These are phyloP conservation scores for Colletotrichum orbiculare DNA, from an alignment of 2,329 filamentous ascomycete species.

Conservation along the genomic window DNA sequence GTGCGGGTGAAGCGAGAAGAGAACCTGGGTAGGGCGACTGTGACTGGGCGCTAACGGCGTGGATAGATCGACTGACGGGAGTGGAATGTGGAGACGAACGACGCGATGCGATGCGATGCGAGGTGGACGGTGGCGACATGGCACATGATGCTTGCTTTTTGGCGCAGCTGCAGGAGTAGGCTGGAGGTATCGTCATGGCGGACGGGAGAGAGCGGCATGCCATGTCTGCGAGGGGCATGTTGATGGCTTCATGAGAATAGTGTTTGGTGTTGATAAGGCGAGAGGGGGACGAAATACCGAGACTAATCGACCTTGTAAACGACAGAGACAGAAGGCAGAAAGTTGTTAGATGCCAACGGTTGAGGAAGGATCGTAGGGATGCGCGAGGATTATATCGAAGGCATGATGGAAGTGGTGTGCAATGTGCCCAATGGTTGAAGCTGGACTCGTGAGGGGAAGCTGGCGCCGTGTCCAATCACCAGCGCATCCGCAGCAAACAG, in stretches of 20 bases:
- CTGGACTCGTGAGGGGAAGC: not conserved
- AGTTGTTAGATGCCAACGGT: too few species aligned
- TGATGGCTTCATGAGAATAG: not conserved
- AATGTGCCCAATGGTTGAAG: too few species aligned
- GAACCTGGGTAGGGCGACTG: not conserved
- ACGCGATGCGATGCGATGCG: not conserved
- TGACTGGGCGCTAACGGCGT: too few species aligned
- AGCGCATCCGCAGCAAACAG: slow-evolving; percentile 6
- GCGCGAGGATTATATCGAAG: too few species aligned
- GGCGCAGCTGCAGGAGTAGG: slow-evolving; percentile 13
- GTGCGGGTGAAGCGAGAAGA: not conserved
- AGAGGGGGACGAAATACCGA: not conserved
- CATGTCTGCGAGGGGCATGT: slow-evolving; percentile 2
- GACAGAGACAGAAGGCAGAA: too few species aligned
- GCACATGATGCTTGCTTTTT: slow-evolving; percentile 19
- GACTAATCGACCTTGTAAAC: not conserved
- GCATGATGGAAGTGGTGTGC: too few species aligned
- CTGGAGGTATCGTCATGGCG: too few species aligned
- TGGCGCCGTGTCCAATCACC: not conserved
- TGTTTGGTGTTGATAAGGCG: not conserved
- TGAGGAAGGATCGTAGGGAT: too few species aligned
- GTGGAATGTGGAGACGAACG: slow-evolving; percentile 7
- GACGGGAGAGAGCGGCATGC: too few species aligned
- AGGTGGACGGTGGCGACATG: slow-evolving; percentile 13
- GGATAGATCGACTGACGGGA: not conserved